phyloP scores from a whole-genome alignment of 768 basidiomycete species.

The Rhodotorula toruloides region DNA sequence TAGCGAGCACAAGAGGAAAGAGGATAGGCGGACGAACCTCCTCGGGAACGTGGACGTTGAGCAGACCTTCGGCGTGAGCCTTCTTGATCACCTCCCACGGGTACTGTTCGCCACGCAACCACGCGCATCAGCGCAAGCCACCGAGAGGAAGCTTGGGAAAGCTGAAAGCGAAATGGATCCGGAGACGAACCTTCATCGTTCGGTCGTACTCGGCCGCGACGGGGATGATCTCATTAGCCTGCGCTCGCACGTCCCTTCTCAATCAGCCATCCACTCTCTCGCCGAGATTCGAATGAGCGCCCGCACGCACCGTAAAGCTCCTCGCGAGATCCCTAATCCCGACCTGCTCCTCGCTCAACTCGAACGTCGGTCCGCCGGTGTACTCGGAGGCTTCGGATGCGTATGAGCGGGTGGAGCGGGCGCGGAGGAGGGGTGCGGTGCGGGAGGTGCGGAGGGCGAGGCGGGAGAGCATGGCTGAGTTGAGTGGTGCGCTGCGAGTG shows the following conservation, averaged over 20 bases:
- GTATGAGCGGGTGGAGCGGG: neutral
- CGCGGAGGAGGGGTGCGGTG: neutral
- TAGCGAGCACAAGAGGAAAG: neutral
- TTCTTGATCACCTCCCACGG: conserved; percentile 49
- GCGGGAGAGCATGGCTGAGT: conserved; percentile 14
- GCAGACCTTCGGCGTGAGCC: conserved; percentile 47
- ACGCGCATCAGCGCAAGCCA: neutral
- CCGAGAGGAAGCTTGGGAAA: neutral
- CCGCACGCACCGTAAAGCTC: conserved; percentile 18
- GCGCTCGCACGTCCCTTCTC: neutral
- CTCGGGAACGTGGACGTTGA: conserved; percentile 49
- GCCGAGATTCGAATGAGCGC: conserved; percentile 14
- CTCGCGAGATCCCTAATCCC: conserved; percentile 44
- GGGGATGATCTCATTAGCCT: conserved; percentile 44
- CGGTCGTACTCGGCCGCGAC: conserved; percentile 48
- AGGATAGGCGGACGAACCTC: conserved; percentile 39
- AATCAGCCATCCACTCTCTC: neutral
- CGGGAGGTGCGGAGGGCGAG: conserved; percentile 3
- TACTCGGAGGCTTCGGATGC: conserved; percentile 8
- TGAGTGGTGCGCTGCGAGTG: neutral
- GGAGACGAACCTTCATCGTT: conserved; percentile 44
- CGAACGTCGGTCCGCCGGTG: conserved; percentile 38
- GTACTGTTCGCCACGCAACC: conserved; percentile 42
- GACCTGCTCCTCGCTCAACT: conserved; percentile 47
- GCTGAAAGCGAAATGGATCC: neutral